Conservation (phyloP, 2,329 filamentous ascomycete species). For the Colletotrichum brevisporum region DNA sequence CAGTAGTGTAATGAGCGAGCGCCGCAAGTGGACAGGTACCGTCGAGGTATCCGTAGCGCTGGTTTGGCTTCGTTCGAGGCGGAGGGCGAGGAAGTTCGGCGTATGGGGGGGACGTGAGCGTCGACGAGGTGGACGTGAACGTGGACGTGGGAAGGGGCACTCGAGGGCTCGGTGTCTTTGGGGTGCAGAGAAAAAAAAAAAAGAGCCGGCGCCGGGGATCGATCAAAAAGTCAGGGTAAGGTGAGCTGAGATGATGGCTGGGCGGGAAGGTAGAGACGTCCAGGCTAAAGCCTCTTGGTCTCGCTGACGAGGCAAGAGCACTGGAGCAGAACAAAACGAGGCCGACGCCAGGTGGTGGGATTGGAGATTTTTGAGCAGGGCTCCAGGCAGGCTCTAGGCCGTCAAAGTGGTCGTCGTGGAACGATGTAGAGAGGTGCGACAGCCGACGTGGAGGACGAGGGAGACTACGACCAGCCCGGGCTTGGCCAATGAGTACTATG, state of each 20-base stretch:
- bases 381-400: slow-evolving; percentile 13
- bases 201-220: slow-evolving; percentile 22
- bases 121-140: background rate
- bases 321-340: slow-evolving; percentile 9
- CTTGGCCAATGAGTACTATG: slow-evolving; percentile 25
- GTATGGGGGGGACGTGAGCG: background rate
- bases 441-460: slow-evolving; percentile 33
- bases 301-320: slow-evolving; percentile 30
- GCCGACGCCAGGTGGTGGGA: slow-evolving; percentile 20
- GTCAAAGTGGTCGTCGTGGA: slow-evolving; percentile 25
- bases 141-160: slow-evolving; percentile 6
- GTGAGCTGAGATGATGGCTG: slow-evolving; percentile 18
- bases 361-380: slow-evolving; percentile 28
- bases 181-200: slow-evolving; percentile 18
- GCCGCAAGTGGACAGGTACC: slow-evolving; percentile 12
- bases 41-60: slow-evolving; percentile 29
- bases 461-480: slow-evolving; percentile 40
- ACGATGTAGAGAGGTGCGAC: slow-evolving; percentile 38
- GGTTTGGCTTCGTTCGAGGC: slow-evolving; percentile 26
- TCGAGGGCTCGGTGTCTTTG: slow-evolving; percentile 26
- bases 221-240: slow-evolving; percentile 15
- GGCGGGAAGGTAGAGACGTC: background rate
- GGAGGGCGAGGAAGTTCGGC: slow-evolving; percentile 28
- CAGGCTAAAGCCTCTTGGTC: background rate
- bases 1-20: slow-evolving; percentile 3